These are phyloP conservation scores for Solanum chiquidenum DNA, from an alignment of 257 asterid genomes.

Conservation along the genomic window DNA sequence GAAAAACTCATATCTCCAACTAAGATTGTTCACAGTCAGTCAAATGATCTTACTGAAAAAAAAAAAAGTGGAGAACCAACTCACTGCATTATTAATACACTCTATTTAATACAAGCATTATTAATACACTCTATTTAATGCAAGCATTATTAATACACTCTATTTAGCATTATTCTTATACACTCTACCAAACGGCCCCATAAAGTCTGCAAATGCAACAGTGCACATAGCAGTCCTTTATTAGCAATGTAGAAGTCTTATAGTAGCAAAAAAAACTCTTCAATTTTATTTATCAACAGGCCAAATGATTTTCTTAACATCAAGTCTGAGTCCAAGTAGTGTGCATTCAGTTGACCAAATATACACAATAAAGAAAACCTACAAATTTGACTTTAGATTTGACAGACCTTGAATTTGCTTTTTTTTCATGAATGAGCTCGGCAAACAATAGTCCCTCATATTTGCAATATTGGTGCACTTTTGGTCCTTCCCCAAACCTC, in stretches of 20 bases:
- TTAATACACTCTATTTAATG: too few species aligned
- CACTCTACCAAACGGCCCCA: not conserved
- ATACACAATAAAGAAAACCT: not conserved
- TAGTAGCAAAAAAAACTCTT: not conserved
- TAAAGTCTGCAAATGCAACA: not conserved
- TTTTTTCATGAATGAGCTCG: constrained; percentile 69
- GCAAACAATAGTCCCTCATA: constrained; percentile 30
- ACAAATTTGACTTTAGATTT: not conserved
- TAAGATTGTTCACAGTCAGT: not conserved
- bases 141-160: not conserved
- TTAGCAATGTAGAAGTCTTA: not conserved
- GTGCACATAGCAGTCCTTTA: not conserved
- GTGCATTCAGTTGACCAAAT: not conserved
- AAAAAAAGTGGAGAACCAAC: not conserved
- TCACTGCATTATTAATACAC: not conserved
- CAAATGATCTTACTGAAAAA: too few species aligned
- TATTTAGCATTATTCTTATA: not conserved
- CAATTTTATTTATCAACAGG: not conserved
- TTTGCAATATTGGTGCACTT: not conserved
- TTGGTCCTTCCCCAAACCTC: not conserved
- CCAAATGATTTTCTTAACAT: not conserved
- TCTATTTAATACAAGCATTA: too few species aligned
- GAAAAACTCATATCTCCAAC: not conserved
- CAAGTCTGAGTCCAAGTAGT: not conserved
- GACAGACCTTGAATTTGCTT: constrained; percentile 85